These are phyloP conservation scores for Haplographium delicatum DNA, from an alignment of 495 filamentous ascomycete genomes.

Conservation along the genomic window DNA sequence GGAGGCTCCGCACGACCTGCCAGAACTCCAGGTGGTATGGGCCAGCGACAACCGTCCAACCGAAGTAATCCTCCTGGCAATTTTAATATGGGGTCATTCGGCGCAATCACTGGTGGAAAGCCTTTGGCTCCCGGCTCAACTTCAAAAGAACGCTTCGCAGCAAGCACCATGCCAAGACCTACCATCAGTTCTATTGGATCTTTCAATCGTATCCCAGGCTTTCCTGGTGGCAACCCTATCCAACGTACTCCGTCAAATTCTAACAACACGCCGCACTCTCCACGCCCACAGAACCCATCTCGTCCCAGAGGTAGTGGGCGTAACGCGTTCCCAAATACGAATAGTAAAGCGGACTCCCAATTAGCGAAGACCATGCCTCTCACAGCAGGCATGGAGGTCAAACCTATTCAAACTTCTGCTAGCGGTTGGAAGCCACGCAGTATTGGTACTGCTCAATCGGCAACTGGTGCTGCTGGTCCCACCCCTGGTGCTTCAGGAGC, in stretches of 20 bases:
- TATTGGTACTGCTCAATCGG: conserved; percentile 37
- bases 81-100: conserved; percentile 70
- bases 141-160: conserved; percentile 57
- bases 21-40: conserved; percentile 54
- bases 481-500: conserved; percentile 44
- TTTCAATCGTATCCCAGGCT: conserved; percentile 45
- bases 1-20: conserved; percentile 59
- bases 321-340: conserved; percentile 40
- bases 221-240: conserved; percentile 49
- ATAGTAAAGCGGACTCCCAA: conserved; percentile 53
- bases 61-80: conserved; percentile 35
- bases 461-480: conserved; percentile 41
- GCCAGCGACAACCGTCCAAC: conserved; percentile 37
- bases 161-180: conserved; percentile 36
- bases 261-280: conserved; percentile 34
- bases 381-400: conserved; percentile 71
- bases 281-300: conserved; percentile 42
- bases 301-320: conserved; percentile 61
- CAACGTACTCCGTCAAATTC: conserved; percentile 44
- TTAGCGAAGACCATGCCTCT: conserved; percentile 81
- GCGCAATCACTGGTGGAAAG: conserved; percentile 33
- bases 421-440: conserved; percentile 90
- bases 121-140: conserved; percentile 65
- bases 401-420: conserved; percentile 64
- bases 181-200: conserved; percentile 53